phyloP scores from a whole-genome alignment of 805 yeast species.

The Lachancea nothofagi region DNA sequence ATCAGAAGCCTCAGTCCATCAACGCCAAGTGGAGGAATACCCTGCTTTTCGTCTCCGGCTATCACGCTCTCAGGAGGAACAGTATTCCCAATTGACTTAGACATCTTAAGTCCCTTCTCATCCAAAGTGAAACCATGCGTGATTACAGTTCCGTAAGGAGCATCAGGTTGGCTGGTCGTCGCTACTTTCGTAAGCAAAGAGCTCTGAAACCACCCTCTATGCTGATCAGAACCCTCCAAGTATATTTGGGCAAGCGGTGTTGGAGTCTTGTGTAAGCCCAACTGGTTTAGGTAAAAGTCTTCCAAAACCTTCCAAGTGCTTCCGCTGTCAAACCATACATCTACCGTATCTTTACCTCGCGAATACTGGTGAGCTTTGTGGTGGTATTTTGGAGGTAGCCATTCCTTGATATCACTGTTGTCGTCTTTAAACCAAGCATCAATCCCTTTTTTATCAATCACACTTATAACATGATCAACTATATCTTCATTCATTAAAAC shows the following conservation, averaged over 20 bases:
- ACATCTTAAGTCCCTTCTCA: slow-evolving; percentile 83
- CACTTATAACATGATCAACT: slow-evolving; percentile 51
- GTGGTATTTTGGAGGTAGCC: slow-evolving; percentile 62
- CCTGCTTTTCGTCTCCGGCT: slow-evolving; percentile 46
- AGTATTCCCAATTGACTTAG: slow-evolving; percentile 84
- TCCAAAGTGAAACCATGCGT: slow-evolving; percentile 95
- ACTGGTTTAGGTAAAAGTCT: slow-evolving; percentile 34
- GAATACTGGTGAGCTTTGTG: slow-evolving; percentile 40
- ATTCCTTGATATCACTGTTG: slow-evolving; percentile 38
- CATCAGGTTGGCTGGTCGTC: slow-evolving; percentile 27
- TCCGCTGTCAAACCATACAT: slow-evolving; percentile 99
- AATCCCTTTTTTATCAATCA: slow-evolving; percentile 55
- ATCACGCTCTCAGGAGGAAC: slow-evolving; percentile 65
- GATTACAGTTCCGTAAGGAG: slow-evolving; percentile 70
- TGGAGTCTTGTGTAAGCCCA: slow-evolving; percentile 32
- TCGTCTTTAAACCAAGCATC: slow-evolving; percentile 73
- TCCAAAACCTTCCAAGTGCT: slow-evolving; percentile 64
- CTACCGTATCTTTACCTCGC: slow-evolving; percentile 90
- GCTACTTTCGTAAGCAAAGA: slow-evolving; percentile 77
- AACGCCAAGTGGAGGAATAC: slow-evolving; percentile 65
- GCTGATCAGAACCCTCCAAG: slow-evolving; percentile 97
- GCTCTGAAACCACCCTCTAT: slow-evolving; percentile 98
- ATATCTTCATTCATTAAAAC: slow-evolving; percentile 55
- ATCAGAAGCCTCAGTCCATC: slow-evolving; percentile 91
- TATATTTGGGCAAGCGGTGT: slow-evolving; percentile 70